Evolutionary conservation across 306 rosid genomes (phyloP).

Genomic region (Malus sieversii): DNA sequence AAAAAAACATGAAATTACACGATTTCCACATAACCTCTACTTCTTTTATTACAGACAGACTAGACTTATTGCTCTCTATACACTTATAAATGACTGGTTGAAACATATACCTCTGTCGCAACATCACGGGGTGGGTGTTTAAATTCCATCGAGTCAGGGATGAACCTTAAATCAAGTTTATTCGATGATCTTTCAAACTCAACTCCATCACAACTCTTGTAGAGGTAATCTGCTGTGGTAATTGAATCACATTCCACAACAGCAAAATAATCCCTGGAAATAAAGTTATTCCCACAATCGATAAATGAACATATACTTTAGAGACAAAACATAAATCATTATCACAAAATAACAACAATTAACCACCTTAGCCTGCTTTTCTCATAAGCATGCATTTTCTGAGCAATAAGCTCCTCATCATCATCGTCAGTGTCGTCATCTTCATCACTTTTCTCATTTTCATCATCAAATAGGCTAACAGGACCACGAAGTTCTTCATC

Average conservation of each 20-base stretch:
- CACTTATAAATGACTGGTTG: not conserved
- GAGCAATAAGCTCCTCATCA: slow-evolving; percentile 35
- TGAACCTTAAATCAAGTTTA: slow-evolving; percentile 82
- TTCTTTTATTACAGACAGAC: not conserved
- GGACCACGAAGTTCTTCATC: slow-evolving; percentile 89
- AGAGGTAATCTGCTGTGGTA: slow-evolving; percentile 70
- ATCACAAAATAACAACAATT: not conserved
- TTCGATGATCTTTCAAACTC: slow-evolving; percentile 72
- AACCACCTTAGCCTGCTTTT: slow-evolving; percentile 67
- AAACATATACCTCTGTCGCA: slow-evolving; percentile 64
- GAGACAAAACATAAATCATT: not conserved
- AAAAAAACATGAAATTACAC: not conserved
- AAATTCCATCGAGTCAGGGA: slow-evolving; percentile 76
- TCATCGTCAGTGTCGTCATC: slow-evolving; percentile 18
- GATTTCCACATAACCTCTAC: not conserved
- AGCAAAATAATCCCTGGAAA: slow-evolving; percentile 68
- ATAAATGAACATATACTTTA: not conserved
- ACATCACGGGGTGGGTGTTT: slow-evolving; percentile 61
- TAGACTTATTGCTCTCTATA: not conserved
- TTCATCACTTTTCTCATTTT: slow-evolving; percentile 30
- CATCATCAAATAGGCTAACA: slow-evolving; percentile 59
- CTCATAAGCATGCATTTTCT: slow-evolving; percentile 79
- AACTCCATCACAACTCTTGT: slow-evolving; percentile 71
- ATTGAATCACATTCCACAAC: slow-evolving; percentile 79
- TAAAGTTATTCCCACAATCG: too few species aligned